Percentiles rank a stretch among this genome's conserved stretches.
These are phyloP conservation scores for Daldinia eschscholtzii DNA, from an alignment of 2,329 filamentous ascomycete species.

Conservation along the genomic window DNA sequence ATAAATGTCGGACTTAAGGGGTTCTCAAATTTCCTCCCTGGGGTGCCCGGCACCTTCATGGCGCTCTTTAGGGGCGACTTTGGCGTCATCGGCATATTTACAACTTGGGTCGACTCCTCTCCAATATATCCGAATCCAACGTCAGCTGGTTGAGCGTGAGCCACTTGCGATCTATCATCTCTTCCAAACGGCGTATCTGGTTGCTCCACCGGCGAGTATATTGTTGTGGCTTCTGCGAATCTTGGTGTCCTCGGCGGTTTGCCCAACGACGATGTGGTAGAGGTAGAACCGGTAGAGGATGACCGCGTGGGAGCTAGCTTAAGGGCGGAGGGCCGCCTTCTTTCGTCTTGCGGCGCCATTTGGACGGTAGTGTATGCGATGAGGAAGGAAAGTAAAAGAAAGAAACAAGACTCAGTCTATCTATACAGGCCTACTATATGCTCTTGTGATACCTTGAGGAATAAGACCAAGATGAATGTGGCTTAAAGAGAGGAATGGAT, in stretches of 20 bases:
- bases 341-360: conserved; percentile 62
- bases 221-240: conserved; percentile 84
- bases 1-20: conserved; percentile 91
- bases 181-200: conserved; percentile 65
- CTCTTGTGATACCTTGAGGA: conserved; percentile 48
- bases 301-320: conserved; percentile 65
- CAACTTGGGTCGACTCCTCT: conserved; percentile 65
- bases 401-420: conserved; percentile 55
- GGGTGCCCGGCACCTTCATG: conserved; percentile 86
- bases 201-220: conserved; percentile 80
- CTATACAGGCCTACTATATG: conserved; percentile 44
- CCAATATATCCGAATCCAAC: conserved; percentile 93
- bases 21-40: conserved; percentile 78
- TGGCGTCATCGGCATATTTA: conserved; percentile 75
- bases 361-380: conserved; percentile 45
- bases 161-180: conserved; percentile 68
- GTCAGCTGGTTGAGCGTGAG: conserved; percentile 81
- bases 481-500: conserved; percentile 54
- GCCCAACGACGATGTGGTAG: conserved; percentile 62
- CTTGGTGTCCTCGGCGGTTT: conserved; percentile 80
- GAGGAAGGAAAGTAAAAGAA: conserved; percentile 51
- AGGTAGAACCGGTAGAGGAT: conserved; percentile 64
- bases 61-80: conserved; percentile 89
- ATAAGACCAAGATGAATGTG: conserved; percentile 47
- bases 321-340: conserved; percentile 68